Percentiles rank a stretch among this genome's conserved stretches.
Conservation (phyloP, 805 yeast genomes). For the Saturnispora silvae region DNA sequence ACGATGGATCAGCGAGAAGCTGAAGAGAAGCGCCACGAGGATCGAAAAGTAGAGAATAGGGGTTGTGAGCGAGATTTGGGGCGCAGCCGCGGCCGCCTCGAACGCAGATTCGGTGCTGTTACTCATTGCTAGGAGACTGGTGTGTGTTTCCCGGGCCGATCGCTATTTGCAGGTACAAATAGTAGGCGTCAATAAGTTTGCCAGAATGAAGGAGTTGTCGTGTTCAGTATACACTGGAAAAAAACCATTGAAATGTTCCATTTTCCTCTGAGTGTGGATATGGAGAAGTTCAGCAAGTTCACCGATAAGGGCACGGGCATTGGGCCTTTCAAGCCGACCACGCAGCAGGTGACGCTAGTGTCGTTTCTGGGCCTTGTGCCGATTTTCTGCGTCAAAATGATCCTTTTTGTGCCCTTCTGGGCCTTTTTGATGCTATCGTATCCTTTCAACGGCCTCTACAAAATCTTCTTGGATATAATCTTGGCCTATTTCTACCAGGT, state of each 20-base stretch:
- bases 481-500: background rate
- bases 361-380: slow-evolving; percentile 1
- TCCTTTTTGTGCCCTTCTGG: slow-evolving; percentile 12
- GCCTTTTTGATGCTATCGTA: slow-evolving; percentile 10
- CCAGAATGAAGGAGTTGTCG: background rate
- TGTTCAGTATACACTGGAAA: too few species aligned
- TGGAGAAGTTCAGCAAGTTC: slow-evolving; percentile 81
- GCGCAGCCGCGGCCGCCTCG: background rate
- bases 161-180: too few species aligned
- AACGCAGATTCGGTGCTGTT: too few species aligned
- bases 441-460: background rate
- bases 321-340: slow-evolving; percentile 68
- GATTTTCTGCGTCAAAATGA: slow-evolving; percentile 16
- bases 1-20: slow-evolving; percentile 63
- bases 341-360: slow-evolving; percentile 17
- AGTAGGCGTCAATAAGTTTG: too few species aligned
- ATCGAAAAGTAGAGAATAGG: slow-evolving; percentile 71
- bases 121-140: too few species aligned
- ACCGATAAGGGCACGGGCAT: slow-evolving; percentile 92
- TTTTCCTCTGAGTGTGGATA: slow-evolving; percentile 18
- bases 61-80: slow-evolving; percentile 46
- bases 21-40: slow-evolving; percentile 50
- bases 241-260: too few species aligned
- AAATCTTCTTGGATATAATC: background rate
- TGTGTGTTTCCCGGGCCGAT: too few species aligned